Evolutionary conservation across 331 rosid species (phyloP).

Genomic region (Quercus lobata): DNA sequence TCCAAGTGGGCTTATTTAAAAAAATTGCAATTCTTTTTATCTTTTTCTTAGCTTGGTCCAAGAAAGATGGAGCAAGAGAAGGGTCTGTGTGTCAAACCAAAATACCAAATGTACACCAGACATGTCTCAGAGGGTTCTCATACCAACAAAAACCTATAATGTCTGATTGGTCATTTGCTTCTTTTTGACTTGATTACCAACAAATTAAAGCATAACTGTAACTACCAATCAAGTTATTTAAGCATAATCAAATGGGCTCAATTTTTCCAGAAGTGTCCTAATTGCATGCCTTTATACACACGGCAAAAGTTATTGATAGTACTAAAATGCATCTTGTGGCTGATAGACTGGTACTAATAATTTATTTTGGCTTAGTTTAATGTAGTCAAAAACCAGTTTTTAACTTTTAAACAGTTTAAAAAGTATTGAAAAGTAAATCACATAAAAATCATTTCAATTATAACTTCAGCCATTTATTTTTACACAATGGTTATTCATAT

Average conservation of each 20-base stretch:
- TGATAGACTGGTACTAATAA: neutral
- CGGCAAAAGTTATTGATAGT: neutral
- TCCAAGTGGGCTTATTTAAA: neutral
- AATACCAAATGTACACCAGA: constrained; percentile 4
- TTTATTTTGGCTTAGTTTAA: neutral
- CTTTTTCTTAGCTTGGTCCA: constrained; percentile 28
- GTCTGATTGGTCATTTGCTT: constrained; percentile 12
- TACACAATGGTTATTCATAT: too few relatives aligned
- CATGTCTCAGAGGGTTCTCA: constrained; percentile 21
- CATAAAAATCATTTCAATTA: too few relatives aligned
- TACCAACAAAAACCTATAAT: neutral
- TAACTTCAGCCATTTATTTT: too few relatives aligned
- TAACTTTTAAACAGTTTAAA: neutral
- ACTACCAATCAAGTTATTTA: neutral
- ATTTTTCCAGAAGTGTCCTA: neutral
- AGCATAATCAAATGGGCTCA: neutral
- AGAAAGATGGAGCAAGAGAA: constrained; percentile 31
- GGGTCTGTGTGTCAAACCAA: constrained; percentile 22
- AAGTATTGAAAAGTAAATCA: too few relatives aligned
- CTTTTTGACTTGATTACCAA: constrained; percentile 43
- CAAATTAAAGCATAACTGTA: constrained; percentile 11
- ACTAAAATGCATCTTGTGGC: neutral
- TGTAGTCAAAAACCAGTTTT: neutral
- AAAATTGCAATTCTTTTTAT: neutral
- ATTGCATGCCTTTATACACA: neutral